Evolutionary conservation across 116 monocot species (phyloP).

Genomic region (Dioscorea cayenensis): DNA sequence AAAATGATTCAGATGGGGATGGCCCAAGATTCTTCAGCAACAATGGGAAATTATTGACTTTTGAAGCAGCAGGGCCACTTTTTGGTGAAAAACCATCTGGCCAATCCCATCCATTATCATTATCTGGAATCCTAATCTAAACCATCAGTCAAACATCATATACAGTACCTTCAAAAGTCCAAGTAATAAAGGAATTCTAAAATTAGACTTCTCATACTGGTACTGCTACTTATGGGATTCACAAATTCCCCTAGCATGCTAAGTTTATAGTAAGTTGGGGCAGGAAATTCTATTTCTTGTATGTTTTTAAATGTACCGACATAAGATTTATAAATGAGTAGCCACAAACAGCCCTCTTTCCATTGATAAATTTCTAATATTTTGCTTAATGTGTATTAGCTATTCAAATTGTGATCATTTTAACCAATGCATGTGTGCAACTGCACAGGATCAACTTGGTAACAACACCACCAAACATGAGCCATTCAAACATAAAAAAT

Average conservation of each 20-base stretch:
- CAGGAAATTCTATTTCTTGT: too few species aligned
- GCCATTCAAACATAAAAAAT: too few species aligned
- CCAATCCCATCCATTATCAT: conserved; percentile 60
- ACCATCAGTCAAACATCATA: conserved; percentile 14
- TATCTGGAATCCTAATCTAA: conserved; percentile 51
- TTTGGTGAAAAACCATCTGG: conserved; percentile 17
- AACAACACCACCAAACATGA: too few species aligned
- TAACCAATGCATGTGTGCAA: too few species aligned
- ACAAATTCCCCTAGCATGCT: neutral
- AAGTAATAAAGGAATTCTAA: neutral
- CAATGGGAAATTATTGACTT: conserved; percentile 9
- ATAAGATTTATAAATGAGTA: neutral
- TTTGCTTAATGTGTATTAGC: too few species aligned
- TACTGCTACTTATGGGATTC: neutral
- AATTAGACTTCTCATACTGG: neutral
- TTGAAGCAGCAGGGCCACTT: conserved; percentile 21
- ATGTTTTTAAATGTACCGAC: too few species aligned
- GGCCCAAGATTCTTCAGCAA: conserved; percentile 12
- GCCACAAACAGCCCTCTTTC: neutral
- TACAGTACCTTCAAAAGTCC: neutral
- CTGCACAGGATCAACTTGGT: too few species aligned
- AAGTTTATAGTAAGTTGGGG: neutral
- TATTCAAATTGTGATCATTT: too few species aligned
- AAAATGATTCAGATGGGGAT: conserved; percentile 17
- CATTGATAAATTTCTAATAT: too few species aligned